Conservation (phyloP, 2,329 filamentous ascomycete genomes). For the Myriosclerotinia curreyana region DNA sequence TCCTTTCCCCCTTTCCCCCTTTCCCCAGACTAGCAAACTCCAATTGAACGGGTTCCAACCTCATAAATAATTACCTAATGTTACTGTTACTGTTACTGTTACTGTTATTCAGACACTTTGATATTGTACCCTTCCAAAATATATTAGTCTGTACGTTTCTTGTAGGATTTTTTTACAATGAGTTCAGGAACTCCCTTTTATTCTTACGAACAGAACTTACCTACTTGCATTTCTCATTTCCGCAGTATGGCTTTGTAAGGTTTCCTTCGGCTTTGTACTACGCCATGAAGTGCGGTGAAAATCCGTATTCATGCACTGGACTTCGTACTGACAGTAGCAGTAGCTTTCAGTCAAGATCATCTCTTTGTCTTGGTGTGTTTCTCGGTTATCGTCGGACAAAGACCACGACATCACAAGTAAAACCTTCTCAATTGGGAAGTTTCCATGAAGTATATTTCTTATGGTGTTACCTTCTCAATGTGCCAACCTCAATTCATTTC, state of each 20-base stretch:
- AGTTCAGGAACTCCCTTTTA: background rate
- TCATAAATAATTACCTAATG: too few species aligned
- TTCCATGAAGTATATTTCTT: background rate
- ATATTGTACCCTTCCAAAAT: too few species aligned
- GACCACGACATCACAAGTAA: background rate
- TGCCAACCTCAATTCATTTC: background rate
- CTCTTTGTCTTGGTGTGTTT: background rate
- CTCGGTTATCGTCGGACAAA: conserved; percentile 13
- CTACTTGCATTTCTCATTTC: too few species aligned
- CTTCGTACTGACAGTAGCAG: background rate
- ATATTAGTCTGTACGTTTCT: too few species aligned
- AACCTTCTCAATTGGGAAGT: background rate
- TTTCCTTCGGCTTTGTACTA: conserved; percentile 13
- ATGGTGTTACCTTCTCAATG: background rate
- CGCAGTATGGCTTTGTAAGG: background rate
- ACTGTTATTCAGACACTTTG: background rate
- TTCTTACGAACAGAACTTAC: background rate
- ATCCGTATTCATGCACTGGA: background rate
- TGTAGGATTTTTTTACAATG: too few species aligned
- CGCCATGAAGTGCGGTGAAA: background rate
- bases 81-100: background rate
- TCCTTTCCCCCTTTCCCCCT: too few species aligned
- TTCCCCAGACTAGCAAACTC: background rate
- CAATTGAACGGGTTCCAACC: background rate
- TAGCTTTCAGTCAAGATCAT: background rate